Evolutionary conservation across 768 basidiomycete genomes (phyloP), one percentile per base, ranked within the genome.

Genomic region (Suillus hirtellus): DNA sequence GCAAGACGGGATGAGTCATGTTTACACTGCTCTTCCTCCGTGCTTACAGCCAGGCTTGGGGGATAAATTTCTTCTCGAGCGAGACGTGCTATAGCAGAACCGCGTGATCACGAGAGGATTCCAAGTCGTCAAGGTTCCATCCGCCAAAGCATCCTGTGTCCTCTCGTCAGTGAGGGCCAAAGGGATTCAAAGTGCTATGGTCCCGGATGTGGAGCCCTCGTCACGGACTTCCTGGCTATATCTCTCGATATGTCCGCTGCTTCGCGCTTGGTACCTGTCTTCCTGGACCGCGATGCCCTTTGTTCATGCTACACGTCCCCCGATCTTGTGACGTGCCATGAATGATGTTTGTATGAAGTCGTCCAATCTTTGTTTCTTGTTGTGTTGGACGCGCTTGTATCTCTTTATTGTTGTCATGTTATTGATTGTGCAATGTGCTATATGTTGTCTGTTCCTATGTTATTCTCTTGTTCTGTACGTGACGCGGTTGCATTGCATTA

Each of bases 401-500:
- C 52, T 40, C 66, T 64, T 66, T 27, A 38, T 55, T 65, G 64
- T 60, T 73, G 62, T 60, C 47, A 58, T 68, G 62, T 67, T 75
- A 76, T 76, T 75, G 63, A 75, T 76, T 66, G 67, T 71, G 73
- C 65, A 60, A 35, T 73, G 66, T 73, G 73, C 72, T 76, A 63
- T 68, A 75, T 76, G 38, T 67, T 72, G 35, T 52, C 59, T 64
- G 62, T 65, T 59, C 42, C 43, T 56, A 34, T 63, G 63, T 62
- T 63, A 60, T 65, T 63, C 4, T 17, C 53, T 55, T 64, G 61
- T 34, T 61, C 56, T 54, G 40, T 58, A 75, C 69, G 70, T 75
- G 71, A 71, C 67, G 63, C 71, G 68, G 73, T 73, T 67, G 73
- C 71, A 68, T 73, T 47, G 35, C 59, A 66, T 72, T 75, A 70